Conservation (phyloP, 2,329 filamentous ascomycete genomes). For the Podosphaera aphanis region DNA sequence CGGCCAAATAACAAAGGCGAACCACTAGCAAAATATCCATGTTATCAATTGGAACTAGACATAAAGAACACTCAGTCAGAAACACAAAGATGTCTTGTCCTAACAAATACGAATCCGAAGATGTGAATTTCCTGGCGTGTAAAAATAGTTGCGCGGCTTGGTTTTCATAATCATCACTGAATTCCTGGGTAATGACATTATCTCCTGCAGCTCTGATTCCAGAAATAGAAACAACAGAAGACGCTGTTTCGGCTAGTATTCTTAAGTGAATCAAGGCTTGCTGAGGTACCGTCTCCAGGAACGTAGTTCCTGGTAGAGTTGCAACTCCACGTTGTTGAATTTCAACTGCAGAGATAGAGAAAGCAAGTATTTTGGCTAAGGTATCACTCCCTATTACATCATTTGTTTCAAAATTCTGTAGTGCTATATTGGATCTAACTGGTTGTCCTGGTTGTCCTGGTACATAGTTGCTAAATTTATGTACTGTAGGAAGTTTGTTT, state of each 20-base stretch:
- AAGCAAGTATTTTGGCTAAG: conserved; percentile 46
- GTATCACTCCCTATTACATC: conserved; percentile 32
- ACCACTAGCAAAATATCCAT: conserved; percentile 61
- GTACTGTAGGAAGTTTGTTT: conserved; percentile 26
- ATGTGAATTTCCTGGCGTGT: neutral
- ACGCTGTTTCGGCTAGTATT: conserved; percentile 67
- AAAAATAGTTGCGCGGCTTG: conserved; percentile 55
- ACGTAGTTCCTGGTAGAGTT: conserved; percentile 44
- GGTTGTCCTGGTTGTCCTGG: neutral
- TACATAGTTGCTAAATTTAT: conserved; percentile 7
- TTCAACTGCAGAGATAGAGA: conserved; percentile 69
- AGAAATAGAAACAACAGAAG: conserved; percentile 62
- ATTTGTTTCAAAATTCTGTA: conserved; percentile 12
- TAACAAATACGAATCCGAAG: conserved; percentile 22
- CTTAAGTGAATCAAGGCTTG: conserved; percentile 69
- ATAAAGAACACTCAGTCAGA: conserved; percentile 54
- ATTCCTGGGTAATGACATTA: conserved; percentile 41
- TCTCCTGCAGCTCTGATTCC: conserved; percentile 36
- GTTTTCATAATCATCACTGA: conserved; percentile 39
- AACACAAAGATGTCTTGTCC: conserved; percentile 55
- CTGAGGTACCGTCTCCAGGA: conserved; percentile 67
- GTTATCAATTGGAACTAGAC: conserved; percentile 39
- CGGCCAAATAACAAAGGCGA: conserved; percentile 69
- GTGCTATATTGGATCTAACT: neutral
- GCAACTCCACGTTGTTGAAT: conserved; percentile 77